Percentiles rank a stretch among this genome's conserved stretches.
Conservation (phyloP, 257 asterid species). For the Marsdenia floribunda region DNA sequence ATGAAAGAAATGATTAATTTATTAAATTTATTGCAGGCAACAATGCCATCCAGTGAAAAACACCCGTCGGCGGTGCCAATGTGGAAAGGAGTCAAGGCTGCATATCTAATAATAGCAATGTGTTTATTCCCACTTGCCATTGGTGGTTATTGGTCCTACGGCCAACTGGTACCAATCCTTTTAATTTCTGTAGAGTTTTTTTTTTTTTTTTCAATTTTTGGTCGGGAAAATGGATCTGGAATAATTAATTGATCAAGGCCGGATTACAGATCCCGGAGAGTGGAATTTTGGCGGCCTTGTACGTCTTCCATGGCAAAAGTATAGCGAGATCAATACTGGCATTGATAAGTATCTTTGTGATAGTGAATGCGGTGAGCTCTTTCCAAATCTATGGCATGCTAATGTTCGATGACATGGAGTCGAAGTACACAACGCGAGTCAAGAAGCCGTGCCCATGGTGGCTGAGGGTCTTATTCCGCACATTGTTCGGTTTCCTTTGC, state of each 20-base stretch:
- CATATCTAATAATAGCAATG: slow-evolving; percentile 55
- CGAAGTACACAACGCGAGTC: slow-evolving; percentile 42
- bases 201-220: too few relatives aligned
- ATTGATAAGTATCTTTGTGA: slow-evolving; percentile 50
- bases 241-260: not conserved
- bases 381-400: slow-evolving; percentile 93
- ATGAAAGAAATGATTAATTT: not conserved
- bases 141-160: slow-evolving; percentile 89
- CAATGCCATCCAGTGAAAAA: slow-evolving; percentile 92
- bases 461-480: slow-evolving; percentile 52
- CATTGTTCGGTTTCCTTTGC: slow-evolving; percentile 49
- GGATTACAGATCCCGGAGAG: slow-evolving; percentile 59
- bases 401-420: slow-evolving; percentile 66
- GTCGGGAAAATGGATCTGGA: too few relatives aligned
- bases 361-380: slow-evolving; percentile 65
- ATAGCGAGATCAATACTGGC: slow-evolving; percentile 41
- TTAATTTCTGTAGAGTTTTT: not conserved
- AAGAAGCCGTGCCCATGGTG: slow-evolving; percentile 84
- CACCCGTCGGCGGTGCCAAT: slow-evolving; percentile 84
- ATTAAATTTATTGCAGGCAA: slow-evolving; percentile 40
- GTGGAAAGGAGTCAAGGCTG: slow-evolving; percentile 85
- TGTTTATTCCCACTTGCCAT: slow-evolving; percentile 81
- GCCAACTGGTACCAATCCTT: slow-evolving; percentile 38
- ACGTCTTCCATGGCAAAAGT: slow-evolving; percentile 48
- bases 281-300: slow-evolving; percentile 65